Percentiles rank a stretch among this genome's conserved stretches.
Evolutionary conservation across 176 grass and related monocot species (phyloP).

Genomic region (Phoenix roebelenii): DNA sequence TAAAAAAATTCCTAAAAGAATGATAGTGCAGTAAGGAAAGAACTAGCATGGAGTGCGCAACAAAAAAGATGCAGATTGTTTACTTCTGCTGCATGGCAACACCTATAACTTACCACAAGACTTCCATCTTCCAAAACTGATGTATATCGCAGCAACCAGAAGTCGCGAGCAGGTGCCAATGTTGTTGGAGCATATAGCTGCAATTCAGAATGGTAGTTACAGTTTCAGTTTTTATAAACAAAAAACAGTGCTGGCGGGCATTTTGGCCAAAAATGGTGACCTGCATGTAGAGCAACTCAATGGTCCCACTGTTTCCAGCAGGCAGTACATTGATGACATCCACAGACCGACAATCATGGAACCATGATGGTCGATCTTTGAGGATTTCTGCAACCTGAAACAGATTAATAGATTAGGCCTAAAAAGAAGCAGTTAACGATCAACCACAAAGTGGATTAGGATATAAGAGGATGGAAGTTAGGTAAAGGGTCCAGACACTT

Average conservation of each 20-base stretch:
- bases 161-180: constrained; percentile 71
- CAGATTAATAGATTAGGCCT: neutral
- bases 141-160: constrained; percentile 89
- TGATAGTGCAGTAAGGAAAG: neutral
- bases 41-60: neutral
- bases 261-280: constrained; percentile 8
- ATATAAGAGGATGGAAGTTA: no score
- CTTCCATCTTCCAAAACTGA: constrained; percentile 80
- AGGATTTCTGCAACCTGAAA: constrained; percentile 85
- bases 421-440: no score
- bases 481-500: constrained; percentile 1
- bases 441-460: no score
- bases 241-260: no score
- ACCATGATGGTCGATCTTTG: constrained; percentile 77
- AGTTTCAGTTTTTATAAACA: no score
- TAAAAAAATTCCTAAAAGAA: neutral
- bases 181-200: constrained; percentile 86
- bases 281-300: constrained; percentile 98
- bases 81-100: no score
- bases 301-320: constrained; percentile 59
- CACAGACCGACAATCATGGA: constrained; percentile 70
- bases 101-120: constrained; percentile 55
- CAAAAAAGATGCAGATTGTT: neutral
- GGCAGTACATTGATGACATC: constrained; percentile 65
- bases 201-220: neutral